Evolutionary conservation across 768 basidiomycete species (phyloP), one percentile per base, ranked within the genome.

Genomic region (Pholiota conissans): DNA sequence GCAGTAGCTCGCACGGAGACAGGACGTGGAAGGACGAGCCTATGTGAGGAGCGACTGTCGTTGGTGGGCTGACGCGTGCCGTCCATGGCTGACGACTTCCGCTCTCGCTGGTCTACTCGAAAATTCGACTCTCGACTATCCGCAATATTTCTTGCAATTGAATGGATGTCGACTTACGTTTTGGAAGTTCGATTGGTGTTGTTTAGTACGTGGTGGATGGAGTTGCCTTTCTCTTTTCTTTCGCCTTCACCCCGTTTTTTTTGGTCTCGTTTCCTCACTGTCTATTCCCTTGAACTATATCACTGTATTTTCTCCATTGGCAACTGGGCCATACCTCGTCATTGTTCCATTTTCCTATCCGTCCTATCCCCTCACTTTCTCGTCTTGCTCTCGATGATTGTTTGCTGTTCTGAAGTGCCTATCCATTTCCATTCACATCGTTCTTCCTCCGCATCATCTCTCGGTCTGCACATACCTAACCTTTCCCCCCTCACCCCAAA

Each of bases 1-100:
- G 74, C 46, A 68, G 67, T 47, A 50, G 55, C 29, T 54, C 53
- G 39, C 28, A 40, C 11, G 52, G 27, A 9, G 52, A 53, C 5
- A 18, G 37, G 10, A 26, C 52, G 40, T 54, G 53, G 53, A 46
- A 46, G 28, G 53, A 46, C 18, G 53, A 54, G 52, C 37, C 35
- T 14, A 52, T 28, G 3, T 52, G 27, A 40, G 22, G 18, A 3
- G 32, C 20, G 42, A 5, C 14, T 2, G 24, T 22, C 18, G 22
- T 39, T 26, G 11, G 35, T n/a, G 6, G 49, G n/a, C n/a, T n/a
- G n/a, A n/a, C n/a, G n/a, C n/a, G 18, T 35, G 24, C 3, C 11
- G n/a, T 27, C 3, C 5, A 27, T 27, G 11, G 22, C 24, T 49
- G 30, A 32, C 30, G 30, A 3, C 26, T 24, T 24, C 10, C 42